Conservation (phyloP, 129 eudicot species). For the Gnaphalium uliginosum region DNA sequence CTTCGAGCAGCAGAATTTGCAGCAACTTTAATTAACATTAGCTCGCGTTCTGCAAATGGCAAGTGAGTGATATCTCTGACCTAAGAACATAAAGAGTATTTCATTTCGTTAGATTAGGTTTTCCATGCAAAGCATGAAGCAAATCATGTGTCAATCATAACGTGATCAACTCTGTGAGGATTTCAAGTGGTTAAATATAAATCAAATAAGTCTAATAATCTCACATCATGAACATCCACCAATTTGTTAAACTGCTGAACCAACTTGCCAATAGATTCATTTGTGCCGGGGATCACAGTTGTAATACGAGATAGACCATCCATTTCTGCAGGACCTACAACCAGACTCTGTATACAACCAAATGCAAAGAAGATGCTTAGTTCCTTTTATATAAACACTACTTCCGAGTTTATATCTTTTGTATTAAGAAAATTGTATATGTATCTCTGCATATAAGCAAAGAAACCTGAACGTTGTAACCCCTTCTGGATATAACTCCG, state of each 20-base stretch:
- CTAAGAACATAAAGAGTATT: slow-evolving; percentile 38
- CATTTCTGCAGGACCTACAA: slow-evolving; percentile 82
- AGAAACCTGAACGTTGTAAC: slow-evolving; percentile 85
- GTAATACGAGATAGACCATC: slow-evolving; percentile 91
- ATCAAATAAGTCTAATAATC: slow-evolving; percentile 5
- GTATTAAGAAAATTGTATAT: neutral
- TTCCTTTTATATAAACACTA: neutral
- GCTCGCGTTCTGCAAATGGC: slow-evolving; percentile 91
- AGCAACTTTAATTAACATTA: slow-evolving; percentile 88
- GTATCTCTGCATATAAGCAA: neutral
- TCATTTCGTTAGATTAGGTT: slow-evolving; percentile 5
- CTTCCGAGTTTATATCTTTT: neutral
- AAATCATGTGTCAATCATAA: neutral
- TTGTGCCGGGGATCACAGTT: slow-evolving; percentile 88
- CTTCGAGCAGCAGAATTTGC: slow-evolving; percentile 70
- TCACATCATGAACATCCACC: slow-evolving; percentile 86
- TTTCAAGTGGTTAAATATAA: neutral
- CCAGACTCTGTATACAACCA: slow-evolving; percentile 69
- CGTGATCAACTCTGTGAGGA: neutral
- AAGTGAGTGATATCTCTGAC: slow-evolving; percentile 74
- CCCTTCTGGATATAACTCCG: slow-evolving; percentile 85
- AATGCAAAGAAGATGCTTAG: slow-evolving; percentile 17
- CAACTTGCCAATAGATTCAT: slow-evolving; percentile 71
- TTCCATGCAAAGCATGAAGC: neutral
- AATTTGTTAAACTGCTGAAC: slow-evolving; percentile 78